Conservation (phyloP, 805 yeast genomes). For the Saccharomyces jurei region DNA sequence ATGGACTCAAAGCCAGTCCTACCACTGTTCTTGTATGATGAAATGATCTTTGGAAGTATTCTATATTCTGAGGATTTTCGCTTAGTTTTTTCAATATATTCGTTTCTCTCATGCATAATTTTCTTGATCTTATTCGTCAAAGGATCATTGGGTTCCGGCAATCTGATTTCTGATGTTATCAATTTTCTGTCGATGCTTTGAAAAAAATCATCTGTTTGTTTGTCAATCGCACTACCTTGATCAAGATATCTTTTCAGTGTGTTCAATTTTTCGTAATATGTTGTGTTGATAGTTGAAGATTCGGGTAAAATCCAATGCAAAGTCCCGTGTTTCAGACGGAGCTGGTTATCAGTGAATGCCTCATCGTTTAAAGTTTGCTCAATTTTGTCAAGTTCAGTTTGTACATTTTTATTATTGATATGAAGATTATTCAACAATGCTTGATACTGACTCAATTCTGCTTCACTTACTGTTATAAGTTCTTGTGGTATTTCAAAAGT, state of each 20-base stretch:
- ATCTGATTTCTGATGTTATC: conserved; percentile 31
- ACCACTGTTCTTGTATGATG: conserved; percentile 35
- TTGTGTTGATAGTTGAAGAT: conserved; percentile 38
- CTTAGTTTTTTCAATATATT: conserved; percentile 34
- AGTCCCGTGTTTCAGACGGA: conserved; percentile 46
- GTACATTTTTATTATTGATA: conserved; percentile 37
- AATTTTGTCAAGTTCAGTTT: conserved; percentile 38
- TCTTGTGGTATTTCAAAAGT: conserved; percentile 52
- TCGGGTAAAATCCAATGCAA: conserved; percentile 45
- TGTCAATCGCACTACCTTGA: conserved; percentile 59
- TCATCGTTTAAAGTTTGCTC: conserved; percentile 43
- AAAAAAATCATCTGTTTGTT: conserved; percentile 40
- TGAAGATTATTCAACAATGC: conserved; percentile 49
- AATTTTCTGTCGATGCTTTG: conserved; percentile 41
- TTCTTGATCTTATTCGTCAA: conserved; percentile 29
- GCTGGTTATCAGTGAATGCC: conserved; percentile 43
- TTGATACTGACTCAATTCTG: conserved; percentile 48
- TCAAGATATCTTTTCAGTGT: conserved; percentile 42
- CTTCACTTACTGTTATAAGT: conserved; percentile 51
- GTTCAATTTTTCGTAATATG: conserved; percentile 34
- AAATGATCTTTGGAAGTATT: conserved; percentile 46
- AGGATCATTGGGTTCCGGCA: conserved; percentile 29
- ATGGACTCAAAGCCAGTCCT: conserved; percentile 33
- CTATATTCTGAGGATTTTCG: conserved; percentile 40
- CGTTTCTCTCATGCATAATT: conserved; percentile 29